Evolutionary conservation across 768 basidiomycete species (phyloP).

Genomic region (Pleurotus cornucopiae): DNA sequence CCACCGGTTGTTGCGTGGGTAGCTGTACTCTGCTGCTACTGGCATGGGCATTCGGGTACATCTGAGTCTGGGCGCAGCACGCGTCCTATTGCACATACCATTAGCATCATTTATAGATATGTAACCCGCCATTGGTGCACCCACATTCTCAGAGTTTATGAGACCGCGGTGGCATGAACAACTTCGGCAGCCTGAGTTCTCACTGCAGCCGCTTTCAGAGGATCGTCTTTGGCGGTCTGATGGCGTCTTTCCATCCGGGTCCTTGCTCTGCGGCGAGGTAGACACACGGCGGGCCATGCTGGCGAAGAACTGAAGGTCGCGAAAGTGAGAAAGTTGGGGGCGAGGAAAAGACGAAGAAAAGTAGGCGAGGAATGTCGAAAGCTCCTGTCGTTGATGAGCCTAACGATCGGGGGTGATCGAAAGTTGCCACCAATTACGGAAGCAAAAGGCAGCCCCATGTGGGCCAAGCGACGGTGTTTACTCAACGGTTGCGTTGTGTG

Average conservation of each 20-base stretch:
- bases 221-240: background rate
- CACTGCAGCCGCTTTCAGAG: no score
- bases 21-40: background rate
- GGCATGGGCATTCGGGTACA: background rate
- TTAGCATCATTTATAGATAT: background rate
- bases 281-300: background rate
- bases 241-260: background rate
- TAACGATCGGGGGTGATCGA: conserved; percentile 1
- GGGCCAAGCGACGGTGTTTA: conserved; percentile 1
- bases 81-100: background rate
- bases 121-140: background rate
- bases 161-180: no score
- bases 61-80: background rate
- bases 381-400: background rate
- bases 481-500: background rate
- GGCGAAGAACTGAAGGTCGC: background rate
- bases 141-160: no score
- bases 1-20: background rate
- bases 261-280: background rate
- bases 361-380: background rate
- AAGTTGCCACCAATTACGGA: background rate
- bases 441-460: background rate
- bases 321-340: background rate
- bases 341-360: background rate
- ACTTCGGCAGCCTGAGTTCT: no score